Conservation (phyloP, 116 monocot species). For the Zostera marina region DNA sequence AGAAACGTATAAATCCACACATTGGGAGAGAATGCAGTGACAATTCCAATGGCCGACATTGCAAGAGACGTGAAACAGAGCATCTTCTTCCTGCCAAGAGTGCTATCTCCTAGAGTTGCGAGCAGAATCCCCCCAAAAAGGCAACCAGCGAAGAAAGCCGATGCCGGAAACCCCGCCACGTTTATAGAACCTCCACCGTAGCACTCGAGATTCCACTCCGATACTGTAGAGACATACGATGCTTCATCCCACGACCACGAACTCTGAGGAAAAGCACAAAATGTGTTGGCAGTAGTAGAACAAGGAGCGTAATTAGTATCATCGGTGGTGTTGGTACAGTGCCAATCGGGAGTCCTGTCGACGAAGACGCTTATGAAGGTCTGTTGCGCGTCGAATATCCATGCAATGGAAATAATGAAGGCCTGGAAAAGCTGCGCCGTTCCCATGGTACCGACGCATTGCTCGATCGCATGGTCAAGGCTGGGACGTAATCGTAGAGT, state of each 20-base stretch:
- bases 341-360: slow-evolving; percentile 41
- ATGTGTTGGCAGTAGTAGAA: slow-evolving; percentile 5
- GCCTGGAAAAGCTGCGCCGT: slow-evolving; percentile 27
- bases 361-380: slow-evolving; percentile 67
- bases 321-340: slow-evolving; percentile 14
- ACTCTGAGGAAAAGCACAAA: slow-evolving; percentile 19
- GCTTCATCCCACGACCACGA: slow-evolving; percentile 45
- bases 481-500: no score
- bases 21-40: slow-evolving; percentile 16
- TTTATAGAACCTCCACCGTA: slow-evolving; percentile 1
- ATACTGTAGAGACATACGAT: slow-evolving; percentile 17
- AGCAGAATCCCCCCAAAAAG: slow-evolving; percentile 44
- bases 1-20: slow-evolving; percentile 25
- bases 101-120: slow-evolving; percentile 53
- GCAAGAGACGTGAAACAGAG: slow-evolving; percentile 5
- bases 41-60: slow-evolving; percentile 9
- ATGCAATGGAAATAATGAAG: slow-evolving; percentile 29
- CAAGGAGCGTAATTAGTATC: no score
- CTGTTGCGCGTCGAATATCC: slow-evolving; percentile 71
- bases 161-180: slow-evolving; percentile 31
- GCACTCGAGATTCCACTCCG: slow-evolving; percentile 50
- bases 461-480: slow-evolving; percentile 42
- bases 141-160: slow-evolving; percentile 39
- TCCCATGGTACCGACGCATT: slow-evolving; percentile 18
- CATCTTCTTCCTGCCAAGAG: slow-evolving; percentile 23